Evolutionary conservation across 2,329 filamentous ascomycete genomes (phyloP), one percentile per base, ranked within the genome.

Genomic region (Epicoccum sorghinum): DNA sequence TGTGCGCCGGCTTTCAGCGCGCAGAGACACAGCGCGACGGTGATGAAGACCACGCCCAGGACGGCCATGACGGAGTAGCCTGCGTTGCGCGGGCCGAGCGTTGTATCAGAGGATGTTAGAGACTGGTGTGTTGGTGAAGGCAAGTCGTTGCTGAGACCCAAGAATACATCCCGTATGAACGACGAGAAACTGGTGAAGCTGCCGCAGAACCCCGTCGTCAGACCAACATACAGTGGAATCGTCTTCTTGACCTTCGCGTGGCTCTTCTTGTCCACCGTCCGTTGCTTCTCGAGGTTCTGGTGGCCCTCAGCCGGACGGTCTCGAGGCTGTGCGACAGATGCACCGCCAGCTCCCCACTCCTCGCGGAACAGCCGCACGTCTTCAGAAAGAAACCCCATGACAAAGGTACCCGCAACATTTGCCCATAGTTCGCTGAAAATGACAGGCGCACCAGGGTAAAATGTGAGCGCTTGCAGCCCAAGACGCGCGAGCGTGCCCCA

Each of bases 151-250:
- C 90, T 87, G 14, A 96, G 76, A 0, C 90, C 88, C 22, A 96
- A 82, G 70, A 96, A 96, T 12, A 82, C 76, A 65, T 96, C 93
- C 6, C 90, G 83, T 41, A 93, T 87, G 70, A 96, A 96, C 18
- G 88, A 86, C 0, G 92, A 96, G 75, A 96, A 96, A 8, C 89
- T 93, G 0, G 93, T 97, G 67, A 95, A 90, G 61, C 89, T 93
- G 58, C 93, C 91, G 67, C 91, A 96, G 73, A 95, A 95, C 9
- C 89, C 93, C 0, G 89, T 96, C 0, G 90, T 85, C 5, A 97
- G 83, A 45, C 90, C 93, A 54, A 96, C 89, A 69, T 96, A 96
- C 0, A 96, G 80, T 0, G 93, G 93, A 25, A 96, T 89, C 0
- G 89, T 90, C 78, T 96, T 96, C 71, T 96, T 96, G 24, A 72